phyloP scores from a whole-genome alignment of 306 rosid genomes.

The Dalbergia cultrata region DNA sequence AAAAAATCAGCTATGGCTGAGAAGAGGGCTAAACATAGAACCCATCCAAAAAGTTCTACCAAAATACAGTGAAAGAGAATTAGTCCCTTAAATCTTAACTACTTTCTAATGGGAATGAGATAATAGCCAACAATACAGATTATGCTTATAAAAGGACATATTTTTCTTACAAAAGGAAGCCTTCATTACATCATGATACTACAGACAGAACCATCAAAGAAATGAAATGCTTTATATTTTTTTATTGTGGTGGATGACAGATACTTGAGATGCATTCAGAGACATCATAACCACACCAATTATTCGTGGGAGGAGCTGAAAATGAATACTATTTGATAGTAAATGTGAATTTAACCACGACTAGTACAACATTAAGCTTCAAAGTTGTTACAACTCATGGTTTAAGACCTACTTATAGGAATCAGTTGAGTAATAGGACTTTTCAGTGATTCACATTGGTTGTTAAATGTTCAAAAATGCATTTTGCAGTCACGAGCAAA shows the following conservation, averaged over 20 bases:
- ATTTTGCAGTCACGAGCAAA: slow-evolving; percentile 11
- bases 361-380: slow-evolving; percentile 23
- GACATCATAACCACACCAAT: slow-evolving; percentile 20
- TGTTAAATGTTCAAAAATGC: slow-evolving; percentile 30
- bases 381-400: background rate
- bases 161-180: background rate
- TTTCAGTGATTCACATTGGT: slow-evolving; percentile 25
- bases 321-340: slow-evolving; percentile 32
- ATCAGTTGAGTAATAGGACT: background rate
- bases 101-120: slow-evolving; percentile 1
- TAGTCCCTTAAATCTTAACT: background rate
- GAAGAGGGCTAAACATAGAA: slow-evolving; percentile 27
- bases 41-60: background rate
- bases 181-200: background rate
- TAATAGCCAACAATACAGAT: background rate
- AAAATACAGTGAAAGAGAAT: slow-evolving; percentile 19
- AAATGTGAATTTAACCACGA: slow-evolving; percentile 16
- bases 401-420: slow-evolving; percentile 16
- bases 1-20: slow-evolving; percentile 42
- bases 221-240: slow-evolving; percentile 8
- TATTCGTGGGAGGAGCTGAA: slow-evolving; percentile 6
- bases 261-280: slow-evolving; percentile 21
- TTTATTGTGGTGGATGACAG: slow-evolving; percentile 7
- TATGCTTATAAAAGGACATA: background rate
- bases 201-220: slow-evolving; percentile 11